Conservation (phyloP, 2,329 filamentous ascomycete genomes). For the Ophiosphaerella herpotricha region DNA sequence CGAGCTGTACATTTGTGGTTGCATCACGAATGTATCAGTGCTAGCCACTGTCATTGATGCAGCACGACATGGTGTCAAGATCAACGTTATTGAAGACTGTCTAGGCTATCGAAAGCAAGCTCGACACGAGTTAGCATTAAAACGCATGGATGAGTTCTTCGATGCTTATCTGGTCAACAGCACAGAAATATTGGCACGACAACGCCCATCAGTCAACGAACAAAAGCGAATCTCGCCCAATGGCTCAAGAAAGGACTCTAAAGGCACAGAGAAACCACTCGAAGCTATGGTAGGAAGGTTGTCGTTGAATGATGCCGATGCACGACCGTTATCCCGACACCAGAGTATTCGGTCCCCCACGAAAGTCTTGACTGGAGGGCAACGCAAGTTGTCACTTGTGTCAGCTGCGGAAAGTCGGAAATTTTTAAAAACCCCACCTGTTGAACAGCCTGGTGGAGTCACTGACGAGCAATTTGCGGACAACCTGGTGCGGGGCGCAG, state of each 20-base stretch:
- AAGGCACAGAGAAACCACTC: constrained; percentile 22
- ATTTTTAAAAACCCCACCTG: constrained; percentile 15
- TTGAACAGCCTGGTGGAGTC: constrained; percentile 6
- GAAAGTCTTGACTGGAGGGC: constrained; percentile 25
- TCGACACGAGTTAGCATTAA: constrained; percentile 72
- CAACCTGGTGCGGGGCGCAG: constrained; percentile 29
- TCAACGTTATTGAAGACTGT: constrained; percentile 87
- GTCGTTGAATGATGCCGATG: constrained; percentile 20
- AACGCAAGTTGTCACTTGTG: constrained; percentile 26
- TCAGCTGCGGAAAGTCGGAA: constrained; percentile 27
- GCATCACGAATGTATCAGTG: constrained; percentile 83
- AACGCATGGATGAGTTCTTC: constrained; percentile 72
- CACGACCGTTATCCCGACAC: constrained; percentile 6
- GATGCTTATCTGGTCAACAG: constrained; percentile 70
- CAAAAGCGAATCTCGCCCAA: constrained; percentile 9
- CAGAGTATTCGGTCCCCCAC: constrained; percentile 16
- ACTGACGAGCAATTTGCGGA: constrained; percentile 40
- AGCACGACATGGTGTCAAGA: constrained; percentile 82
- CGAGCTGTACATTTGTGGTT: constrained; percentile 86
- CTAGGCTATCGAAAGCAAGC: constrained; percentile 75
- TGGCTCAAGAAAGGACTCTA: constrained; percentile 11
- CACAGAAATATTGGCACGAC: constrained; percentile 59
- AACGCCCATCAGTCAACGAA: constrained; percentile 11
- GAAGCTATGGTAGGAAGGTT: constrained; percentile 29
- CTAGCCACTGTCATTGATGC: constrained; percentile 92